phyloP scores from a whole-genome alignment of 345 rosid species.

The Hibiscus syriacus region DNA sequence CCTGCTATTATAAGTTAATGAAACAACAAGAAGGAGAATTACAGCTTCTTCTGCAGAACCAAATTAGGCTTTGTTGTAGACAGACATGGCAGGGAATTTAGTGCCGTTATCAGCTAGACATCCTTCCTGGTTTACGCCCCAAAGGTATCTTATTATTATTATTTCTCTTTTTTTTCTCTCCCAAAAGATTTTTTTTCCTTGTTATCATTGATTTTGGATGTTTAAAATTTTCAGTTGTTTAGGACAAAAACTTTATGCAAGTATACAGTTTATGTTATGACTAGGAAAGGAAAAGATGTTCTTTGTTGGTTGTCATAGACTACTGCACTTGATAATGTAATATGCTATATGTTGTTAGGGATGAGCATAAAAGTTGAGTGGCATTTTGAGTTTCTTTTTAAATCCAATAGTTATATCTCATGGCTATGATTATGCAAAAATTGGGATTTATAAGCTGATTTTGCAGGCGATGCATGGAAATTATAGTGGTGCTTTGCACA shows the following conservation, averaged over 20 bases:
- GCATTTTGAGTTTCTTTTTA: not conserved
- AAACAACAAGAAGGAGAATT: conserved; percentile 17
- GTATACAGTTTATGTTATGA: not conserved
- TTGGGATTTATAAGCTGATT: not conserved
- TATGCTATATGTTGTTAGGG: not conserved
- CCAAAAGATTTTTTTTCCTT: conserved; percentile 29
- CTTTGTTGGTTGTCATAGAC: not conserved
- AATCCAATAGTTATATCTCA: not conserved
- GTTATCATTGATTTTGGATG: not conserved
- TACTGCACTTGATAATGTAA: not conserved
- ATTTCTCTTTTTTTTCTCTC: conserved; percentile 22
- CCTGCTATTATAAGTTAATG: not conserved
- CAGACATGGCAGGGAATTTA: conserved; percentile 29
- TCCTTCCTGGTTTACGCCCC: conserved; percentile 82
- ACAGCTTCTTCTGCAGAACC: conserved; percentile 16
- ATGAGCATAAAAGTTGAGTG: not conserved
- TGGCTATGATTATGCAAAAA: not conserved
- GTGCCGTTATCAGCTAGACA: conserved; percentile 24
- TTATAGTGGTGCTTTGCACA: not conserved
- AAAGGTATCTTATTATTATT: conserved; percentile 29
- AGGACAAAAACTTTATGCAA: not conserved
- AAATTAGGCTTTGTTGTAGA: not conserved
- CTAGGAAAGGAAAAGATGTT: not conserved
- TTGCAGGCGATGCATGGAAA: not conserved
- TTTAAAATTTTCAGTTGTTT: too few relatives aligned